Evolutionary conservation across 2,329 filamentous ascomycete species (phyloP).

Genomic region (Pseudogymnoascus sp.): DNA sequence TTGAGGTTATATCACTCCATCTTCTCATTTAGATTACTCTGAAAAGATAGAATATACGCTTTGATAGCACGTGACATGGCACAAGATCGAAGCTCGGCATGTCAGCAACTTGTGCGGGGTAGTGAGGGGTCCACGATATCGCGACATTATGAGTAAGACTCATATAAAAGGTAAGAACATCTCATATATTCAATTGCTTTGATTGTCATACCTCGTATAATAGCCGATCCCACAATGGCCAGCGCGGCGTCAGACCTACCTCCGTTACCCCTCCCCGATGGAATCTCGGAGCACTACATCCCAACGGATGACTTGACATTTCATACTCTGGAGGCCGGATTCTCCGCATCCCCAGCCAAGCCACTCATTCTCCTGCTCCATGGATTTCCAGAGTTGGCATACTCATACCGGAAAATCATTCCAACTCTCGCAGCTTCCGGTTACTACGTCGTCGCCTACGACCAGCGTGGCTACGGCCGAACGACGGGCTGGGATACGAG

Average conservation of each 20-base stretch:
- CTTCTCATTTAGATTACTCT: neutral
- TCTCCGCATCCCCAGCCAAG: slow-evolving; percentile 33
- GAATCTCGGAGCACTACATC: slow-evolving; percentile 50
- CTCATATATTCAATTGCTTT: neutral
- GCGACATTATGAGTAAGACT: neutral
- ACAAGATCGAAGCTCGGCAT: neutral
- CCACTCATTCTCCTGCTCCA: slow-evolving; percentile 58
- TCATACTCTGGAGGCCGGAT: slow-evolving; percentile 53
- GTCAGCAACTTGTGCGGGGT: neutral
- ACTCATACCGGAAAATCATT: slow-evolving; percentile 62
- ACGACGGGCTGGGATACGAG: slow-evolving; percentile 55
- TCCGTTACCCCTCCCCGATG: slow-evolving; percentile 44
- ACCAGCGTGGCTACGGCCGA: slow-evolving; percentile 62
- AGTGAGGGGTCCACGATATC: neutral
- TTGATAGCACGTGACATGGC: neutral
- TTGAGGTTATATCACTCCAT: neutral
- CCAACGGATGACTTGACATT: slow-evolving; percentile 55
- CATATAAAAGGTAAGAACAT: neutral
- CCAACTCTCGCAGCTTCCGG: slow-evolving; percentile 51
- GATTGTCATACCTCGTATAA: neutral
- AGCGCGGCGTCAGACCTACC: neutral
- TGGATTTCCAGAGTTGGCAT: slow-evolving; percentile 64
- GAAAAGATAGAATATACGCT: neutral
- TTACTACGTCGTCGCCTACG: slow-evolving; percentile 60
- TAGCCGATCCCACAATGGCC: slow-evolving; percentile 24